Percentiles rank a stretch among this genome's conserved stretches.
Conservation (phyloP, 2,329 filamentous ascomycete species). For the Drechslerella dactyloides region DNA sequence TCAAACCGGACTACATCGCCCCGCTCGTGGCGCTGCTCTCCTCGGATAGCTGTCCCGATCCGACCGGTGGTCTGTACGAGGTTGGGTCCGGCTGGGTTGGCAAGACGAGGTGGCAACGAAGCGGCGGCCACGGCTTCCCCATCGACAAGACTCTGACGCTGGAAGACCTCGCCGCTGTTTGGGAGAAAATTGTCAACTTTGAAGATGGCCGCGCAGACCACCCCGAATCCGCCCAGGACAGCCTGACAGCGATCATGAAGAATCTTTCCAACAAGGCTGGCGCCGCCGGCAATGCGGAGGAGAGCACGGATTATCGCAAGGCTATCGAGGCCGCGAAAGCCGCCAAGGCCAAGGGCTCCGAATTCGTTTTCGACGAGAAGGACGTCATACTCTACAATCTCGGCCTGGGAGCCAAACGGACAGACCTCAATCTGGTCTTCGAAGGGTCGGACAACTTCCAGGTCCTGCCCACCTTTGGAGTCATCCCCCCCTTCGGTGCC, state of each 20-base stretch:
- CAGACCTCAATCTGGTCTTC: constrained; percentile 84
- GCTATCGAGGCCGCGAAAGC: constrained; percentile 79
- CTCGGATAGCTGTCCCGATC: constrained; percentile 82
- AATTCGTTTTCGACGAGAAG: constrained; percentile 82
- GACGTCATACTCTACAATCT: constrained; percentile 96
- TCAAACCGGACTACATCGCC: constrained; percentile 98
- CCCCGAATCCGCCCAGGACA: constrained; percentile 78
- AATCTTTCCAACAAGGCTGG: constrained; percentile 80
- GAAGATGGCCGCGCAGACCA: constrained; percentile 86
- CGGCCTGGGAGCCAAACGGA: constrained; percentile 87
- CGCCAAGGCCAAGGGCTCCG: constrained; percentile 72
- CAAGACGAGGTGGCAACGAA: constrained; percentile 91
- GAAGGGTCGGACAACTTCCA: constrained; percentile 93
- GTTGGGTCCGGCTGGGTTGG: constrained; percentile 93
- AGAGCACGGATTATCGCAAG: constrained; percentile 65
- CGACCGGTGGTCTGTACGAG: constrained; percentile 89
- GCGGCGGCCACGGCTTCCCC: constrained; percentile 88
- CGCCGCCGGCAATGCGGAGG: constrained; percentile 60
- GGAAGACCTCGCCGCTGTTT: constrained; percentile 78
- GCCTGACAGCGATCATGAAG: constrained; percentile 77
- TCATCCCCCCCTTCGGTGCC: constrained; percentile 90
- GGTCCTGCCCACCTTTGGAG: constrained; percentile 90
- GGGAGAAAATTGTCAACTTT: constrained; percentile 82
- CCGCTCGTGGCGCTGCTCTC: constrained; percentile 87
- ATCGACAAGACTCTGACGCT: constrained; percentile 81